These are phyloP conservation scores for Yamadazyma sp. DNA, from an alignment of 1,139 yeast genomes.

Conservation along the genomic window DNA sequence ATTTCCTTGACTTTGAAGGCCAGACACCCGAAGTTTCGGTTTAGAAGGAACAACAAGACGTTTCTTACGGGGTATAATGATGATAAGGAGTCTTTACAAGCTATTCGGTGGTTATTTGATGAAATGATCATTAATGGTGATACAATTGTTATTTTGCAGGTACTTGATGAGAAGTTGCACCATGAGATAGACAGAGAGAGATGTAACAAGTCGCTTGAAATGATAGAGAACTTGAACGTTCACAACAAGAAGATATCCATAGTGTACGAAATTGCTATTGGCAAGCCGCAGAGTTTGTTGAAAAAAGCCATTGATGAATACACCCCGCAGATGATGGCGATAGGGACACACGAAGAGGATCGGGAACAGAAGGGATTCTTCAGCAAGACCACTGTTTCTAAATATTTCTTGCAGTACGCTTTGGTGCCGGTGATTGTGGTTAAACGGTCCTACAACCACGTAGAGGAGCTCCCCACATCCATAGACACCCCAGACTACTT, in stretches of 20 bases:
- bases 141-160: constrained; percentile 60
- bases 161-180: constrained; percentile 46
- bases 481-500: constrained; percentile 33
- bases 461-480: constrained; percentile 25
- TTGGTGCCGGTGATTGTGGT: constrained; percentile 69
- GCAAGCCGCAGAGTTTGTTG: constrained; percentile 57
- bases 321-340: constrained; percentile 63
- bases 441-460: constrained; percentile 51
- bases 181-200: constrained; percentile 27
- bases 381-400: constrained; percentile 51
- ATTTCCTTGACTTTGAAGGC: constrained; percentile 53
- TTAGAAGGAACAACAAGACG: constrained; percentile 59
- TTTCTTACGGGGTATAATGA: constrained; percentile 62
- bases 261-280: constrained; percentile 60
- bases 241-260: constrained; percentile 51
- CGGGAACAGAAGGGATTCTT: constrained; percentile 40
- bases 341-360: constrained; percentile 54
- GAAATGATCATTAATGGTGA: constrained; percentile 66
- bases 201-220: constrained; percentile 37
- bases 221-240: constrained; percentile 48
- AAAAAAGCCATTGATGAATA: constrained; percentile 59
- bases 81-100: constrained; percentile 55
- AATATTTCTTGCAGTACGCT: constrained; percentile 65
- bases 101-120: constrained; percentile 66
- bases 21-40: constrained; percentile 56